Evolutionary conservation across 192 early-diverging fungal species (phyloP).

Genomic region (Gorgonomyces haynaldii): DNA sequence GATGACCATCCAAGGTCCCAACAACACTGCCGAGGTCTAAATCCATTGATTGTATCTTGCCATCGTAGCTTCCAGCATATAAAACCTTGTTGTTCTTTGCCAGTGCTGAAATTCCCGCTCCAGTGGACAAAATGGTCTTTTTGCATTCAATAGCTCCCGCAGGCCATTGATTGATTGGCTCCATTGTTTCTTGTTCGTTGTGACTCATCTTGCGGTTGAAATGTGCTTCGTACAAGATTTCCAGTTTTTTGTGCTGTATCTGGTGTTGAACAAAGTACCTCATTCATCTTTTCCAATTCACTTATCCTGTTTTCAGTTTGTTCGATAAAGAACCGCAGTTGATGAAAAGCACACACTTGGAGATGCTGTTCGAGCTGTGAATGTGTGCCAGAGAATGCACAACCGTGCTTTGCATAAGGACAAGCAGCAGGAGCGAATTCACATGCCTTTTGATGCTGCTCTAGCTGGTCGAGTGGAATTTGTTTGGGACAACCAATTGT

Average conservation of each 20-base stretch:
- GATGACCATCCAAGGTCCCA: constrained; percentile 5
- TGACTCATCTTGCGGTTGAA: background rate
- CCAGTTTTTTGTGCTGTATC: background rate
- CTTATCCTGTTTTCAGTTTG: constrained; percentile 3
- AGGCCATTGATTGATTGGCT: constrained; percentile 4
- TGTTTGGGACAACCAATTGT: constrained; percentile 35
- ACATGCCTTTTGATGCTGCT: constrained; percentile 34
- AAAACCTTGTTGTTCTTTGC: constrained; percentile 2
- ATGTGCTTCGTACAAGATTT: background rate
- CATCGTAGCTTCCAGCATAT: constrained; percentile 13
- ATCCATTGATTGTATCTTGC: constrained; percentile 8
- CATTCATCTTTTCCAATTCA: constrained; percentile 3
- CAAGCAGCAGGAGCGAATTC: constrained; percentile 33
- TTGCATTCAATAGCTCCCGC: constrained; percentile 2
- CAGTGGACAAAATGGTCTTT: background rate
- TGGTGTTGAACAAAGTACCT: background rate
- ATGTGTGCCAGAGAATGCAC: constrained; percentile 21
- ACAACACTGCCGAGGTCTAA: constrained; percentile 1
- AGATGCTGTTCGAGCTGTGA: background rate
- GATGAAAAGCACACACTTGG: background rate
- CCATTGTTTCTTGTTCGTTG: background rate
- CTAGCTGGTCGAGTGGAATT: constrained; percentile 33
- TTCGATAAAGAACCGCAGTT: constrained; percentile 5
- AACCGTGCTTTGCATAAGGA: constrained; percentile 31
- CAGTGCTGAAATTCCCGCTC: constrained; percentile 8